phyloP scores from a whole-genome alignment of 176 grass and related monocot species.

The Sorghum bicolor region Sorghum_bicolor_NCBIv3 NC_012870.2:75577501-75578000 shows the following conservation, averaged over 20 bases:
- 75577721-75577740: neutral
- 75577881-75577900: too few relatives aligned
- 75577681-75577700: neutral
- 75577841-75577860: too few relatives aligned
- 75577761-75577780: too few relatives aligned
- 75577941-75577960: too few relatives aligned
- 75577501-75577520: conserved; percentile 34
- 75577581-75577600: neutral
- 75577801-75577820: too few relatives aligned
- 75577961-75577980: too few relatives aligned
- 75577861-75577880: too few relatives aligned
- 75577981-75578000: too few relatives aligned
- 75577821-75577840: too few relatives aligned
- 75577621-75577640: neutral
- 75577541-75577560: neutral
- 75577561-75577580: neutral
- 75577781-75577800: too few relatives aligned
- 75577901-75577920: too few relatives aligned
- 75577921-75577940: too few relatives aligned
- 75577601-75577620: neutral
- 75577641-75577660: neutral
- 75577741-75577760: neutral
- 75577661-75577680: neutral
- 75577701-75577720: neutral
- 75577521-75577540: neutral